Base-by-base conservation (phyloP, 1,284 basidiomycete genomes). In the Trametes pubescens region DNA sequence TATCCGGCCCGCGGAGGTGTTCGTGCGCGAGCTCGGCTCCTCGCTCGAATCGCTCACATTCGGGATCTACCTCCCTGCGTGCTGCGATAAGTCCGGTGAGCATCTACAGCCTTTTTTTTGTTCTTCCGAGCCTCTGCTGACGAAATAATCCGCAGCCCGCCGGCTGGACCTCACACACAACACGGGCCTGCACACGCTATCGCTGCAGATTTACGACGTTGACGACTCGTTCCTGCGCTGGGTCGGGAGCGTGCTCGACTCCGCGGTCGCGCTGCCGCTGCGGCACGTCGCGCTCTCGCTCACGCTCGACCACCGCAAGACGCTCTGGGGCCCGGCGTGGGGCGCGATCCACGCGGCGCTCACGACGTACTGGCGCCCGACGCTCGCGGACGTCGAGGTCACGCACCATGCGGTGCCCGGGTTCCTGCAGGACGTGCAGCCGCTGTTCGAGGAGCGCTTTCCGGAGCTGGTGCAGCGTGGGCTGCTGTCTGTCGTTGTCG, bases 191-290 rank as follows among this genome's bases (percentile, higher is more conserved):
- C 60, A 47, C 47, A n/a, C 60, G 60, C 53, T 61, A 7, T 21
- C 53, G 38, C 47, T 61, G 38, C 53, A 61, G 22, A 24, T 61
- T 21, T 49, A 56, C 60, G 60, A 61, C 60, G 46, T 40, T 9
- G 38, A 21, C 37, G 47, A 34, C 18, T 9, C 29, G 34, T 60
- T 9, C 48, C 38, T 49, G 35, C 54, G 21, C 38, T 61, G 60
- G 60, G 46, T 56, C n/a, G 18, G 38, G 37, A 51, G 47, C 32
- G 52, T 61, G 47, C 60, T 61, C 47, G 34, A 18, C 11, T 61
- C 60, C 47, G 60, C 53, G 47, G 6, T 56, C 4, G 35, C 35
- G 29, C 22, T 32, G 9, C 53, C 53, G 14, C 60, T 61, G 6
- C 37, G 38, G 60, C 38, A n/a, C 53, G 40, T 61, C 53, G 60